A percentile compares a stretch with the other conserved stretches of the same genome.
Conservation (phyloP, 169 alveolate species). For the Cryptosporidium viatorum region DNA sequence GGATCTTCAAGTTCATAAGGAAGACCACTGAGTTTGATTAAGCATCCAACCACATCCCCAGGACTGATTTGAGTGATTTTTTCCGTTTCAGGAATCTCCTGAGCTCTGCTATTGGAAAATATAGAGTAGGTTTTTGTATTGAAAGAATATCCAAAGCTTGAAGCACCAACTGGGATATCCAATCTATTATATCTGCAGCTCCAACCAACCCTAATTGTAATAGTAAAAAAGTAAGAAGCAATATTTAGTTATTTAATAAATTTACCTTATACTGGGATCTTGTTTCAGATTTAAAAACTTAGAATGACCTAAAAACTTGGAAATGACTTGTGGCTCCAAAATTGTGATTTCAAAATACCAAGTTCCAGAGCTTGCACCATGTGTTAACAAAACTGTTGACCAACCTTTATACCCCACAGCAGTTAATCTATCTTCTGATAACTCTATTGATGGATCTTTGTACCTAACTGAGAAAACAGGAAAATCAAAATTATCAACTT, state of each 20-base stretch:
- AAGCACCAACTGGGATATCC: conserved; percentile 55
- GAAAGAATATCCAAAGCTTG: conserved; percentile 39
- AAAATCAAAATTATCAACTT: conserved; percentile 2
- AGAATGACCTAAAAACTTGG: conserved; percentile 44
- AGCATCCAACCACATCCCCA: conserved; percentile 82
- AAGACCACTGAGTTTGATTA: conserved; percentile 75
- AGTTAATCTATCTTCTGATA: conserved; percentile 55
- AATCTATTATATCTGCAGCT: conserved; percentile 49
- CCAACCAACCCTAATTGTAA: conserved; percentile 58
- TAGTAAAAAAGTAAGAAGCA: neutral
- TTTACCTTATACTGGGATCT: conserved; percentile 58
- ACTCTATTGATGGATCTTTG: conserved; percentile 36
- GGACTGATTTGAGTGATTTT: conserved; percentile 4
- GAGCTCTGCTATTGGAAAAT: conserved; percentile 1
- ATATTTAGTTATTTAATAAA: neutral
- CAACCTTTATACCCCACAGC: conserved; percentile 70
- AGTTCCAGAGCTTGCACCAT: conserved; percentile 46
- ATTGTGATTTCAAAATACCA: conserved; percentile 69
- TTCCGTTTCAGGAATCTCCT: neutral
- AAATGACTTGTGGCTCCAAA: neutral
- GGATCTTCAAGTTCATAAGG: conserved; percentile 82
- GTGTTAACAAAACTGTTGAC: conserved; percentile 51
- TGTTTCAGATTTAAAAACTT: conserved; percentile 3
- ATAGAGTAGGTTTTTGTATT: conserved; percentile 5
- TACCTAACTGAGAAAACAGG: conserved; percentile 73